Percentiles rank a stretch among this genome's conserved stretches.
Conservation (phyloP, 495 filamentous ascomycete species). For the Xylaria scruposa region DNA sequence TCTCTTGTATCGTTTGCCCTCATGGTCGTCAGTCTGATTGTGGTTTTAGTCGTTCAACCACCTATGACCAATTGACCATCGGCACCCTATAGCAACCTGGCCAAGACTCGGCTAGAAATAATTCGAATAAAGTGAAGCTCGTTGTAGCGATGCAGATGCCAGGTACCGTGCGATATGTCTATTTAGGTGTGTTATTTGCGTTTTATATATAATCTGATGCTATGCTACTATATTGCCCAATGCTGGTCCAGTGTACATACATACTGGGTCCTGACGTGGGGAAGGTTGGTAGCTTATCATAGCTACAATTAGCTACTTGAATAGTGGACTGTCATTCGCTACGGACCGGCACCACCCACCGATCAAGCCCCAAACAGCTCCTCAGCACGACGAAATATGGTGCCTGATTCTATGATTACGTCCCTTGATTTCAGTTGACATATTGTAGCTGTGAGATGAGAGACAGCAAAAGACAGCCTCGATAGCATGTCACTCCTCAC, state of each 20-base stretch:
- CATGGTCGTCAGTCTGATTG: conserved; percentile 73
- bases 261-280: not conserved
- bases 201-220: not conserved
- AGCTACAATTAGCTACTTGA: not conserved
- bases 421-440: not conserved
- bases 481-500: conserved; percentile 49
- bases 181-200: not conserved
- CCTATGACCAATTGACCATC: conserved; percentile 37
- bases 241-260: not conserved
- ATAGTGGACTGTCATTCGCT: conserved; percentile 7
- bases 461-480: not conserved
- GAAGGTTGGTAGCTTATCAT: not conserved
- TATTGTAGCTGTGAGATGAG: not conserved
- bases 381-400: not conserved
- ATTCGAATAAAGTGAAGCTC: not conserved
- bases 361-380: not conserved
- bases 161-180: not conserved
- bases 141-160: not conserved
- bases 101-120: not conserved
- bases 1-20: conserved; percentile 71
- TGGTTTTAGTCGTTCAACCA: conserved; percentile 73
- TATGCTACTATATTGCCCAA: not conserved
- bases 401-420: not conserved
- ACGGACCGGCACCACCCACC: not conserved
- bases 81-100: not conserved